A percentile compares a stretch with the other conserved stretches of the same genome.
These are phyloP conservation scores for Lenzites betulinus DNA, from an alignment of 768 basidiomycete species.

Conservation along the genomic window DNA sequence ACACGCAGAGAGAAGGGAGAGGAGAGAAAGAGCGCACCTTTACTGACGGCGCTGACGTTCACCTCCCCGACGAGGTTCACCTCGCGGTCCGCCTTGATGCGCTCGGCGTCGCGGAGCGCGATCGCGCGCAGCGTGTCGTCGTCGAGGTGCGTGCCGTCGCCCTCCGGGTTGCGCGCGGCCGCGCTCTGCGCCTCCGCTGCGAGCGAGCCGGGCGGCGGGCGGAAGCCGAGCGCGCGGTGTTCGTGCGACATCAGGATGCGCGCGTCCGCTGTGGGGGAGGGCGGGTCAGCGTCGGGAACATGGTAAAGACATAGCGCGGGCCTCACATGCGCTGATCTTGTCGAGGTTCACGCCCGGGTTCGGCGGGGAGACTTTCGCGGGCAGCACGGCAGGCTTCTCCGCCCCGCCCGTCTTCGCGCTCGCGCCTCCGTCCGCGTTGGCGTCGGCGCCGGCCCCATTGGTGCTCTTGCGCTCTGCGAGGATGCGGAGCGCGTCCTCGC, in stretches of 20 bases:
- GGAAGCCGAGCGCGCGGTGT: slow-evolving; percentile 33
- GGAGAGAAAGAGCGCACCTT: slow-evolving; percentile 4
- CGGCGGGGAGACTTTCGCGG: slow-evolving; percentile 13
- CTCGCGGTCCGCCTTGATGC: slow-evolving; percentile 32
- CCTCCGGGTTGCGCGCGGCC: slow-evolving; percentile 28
- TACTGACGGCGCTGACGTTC: slow-evolving; percentile 19
- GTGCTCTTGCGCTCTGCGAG: slow-evolving; percentile 23
- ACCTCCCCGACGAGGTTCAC: slow-evolving; percentile 21
- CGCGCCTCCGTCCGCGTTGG: too few relatives aligned
- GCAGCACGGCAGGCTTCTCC: slow-evolving; percentile 1
- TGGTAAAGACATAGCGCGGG: too few relatives aligned
- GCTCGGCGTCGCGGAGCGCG: slow-evolving; percentile 29
- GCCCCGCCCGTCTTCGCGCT: slow-evolving; percentile 4
- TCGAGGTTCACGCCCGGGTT: slow-evolving; percentile 22
- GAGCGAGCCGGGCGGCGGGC: slow-evolving; percentile 33
- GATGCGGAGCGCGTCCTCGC: slow-evolving; percentile 30
- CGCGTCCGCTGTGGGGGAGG: slow-evolving; percentile 22
- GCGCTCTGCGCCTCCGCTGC: slow-evolving; percentile 35
- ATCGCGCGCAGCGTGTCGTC: slow-evolving; percentile 26
- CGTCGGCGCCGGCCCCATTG: too few relatives aligned
- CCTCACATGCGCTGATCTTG: slow-evolving; percentile 24
- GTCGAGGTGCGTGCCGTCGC: slow-evolving; percentile 18
- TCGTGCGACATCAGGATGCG: slow-evolving; percentile 33
- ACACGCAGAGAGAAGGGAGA: not conserved
- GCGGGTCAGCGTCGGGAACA: not conserved